phyloP scores from a whole-genome alignment of 2,329 filamentous ascomycete species.

The Dactylellina cionopaga region DNA sequence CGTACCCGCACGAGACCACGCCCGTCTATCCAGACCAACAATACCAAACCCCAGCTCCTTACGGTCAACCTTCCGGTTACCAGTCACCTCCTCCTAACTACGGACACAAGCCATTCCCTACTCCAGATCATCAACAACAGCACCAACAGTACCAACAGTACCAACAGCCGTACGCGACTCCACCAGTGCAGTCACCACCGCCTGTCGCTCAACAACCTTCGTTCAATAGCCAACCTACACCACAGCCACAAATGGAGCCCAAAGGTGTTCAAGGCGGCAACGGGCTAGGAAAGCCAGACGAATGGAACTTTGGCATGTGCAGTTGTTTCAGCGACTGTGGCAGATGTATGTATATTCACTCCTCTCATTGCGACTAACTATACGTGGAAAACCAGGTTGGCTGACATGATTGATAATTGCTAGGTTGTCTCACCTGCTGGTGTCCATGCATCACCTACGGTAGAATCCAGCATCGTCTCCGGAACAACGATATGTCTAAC shows the following conservation, averaged over 20 bases:
- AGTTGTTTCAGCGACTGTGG: constrained; percentile 51
- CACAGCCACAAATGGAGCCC: constrained; percentile 32
- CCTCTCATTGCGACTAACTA: not conserved
- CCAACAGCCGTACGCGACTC: constrained; percentile 8
- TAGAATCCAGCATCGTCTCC: constrained; percentile 46
- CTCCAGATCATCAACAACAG: constrained; percentile 21
- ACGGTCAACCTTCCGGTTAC: constrained; percentile 12
- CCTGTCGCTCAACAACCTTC: constrained; percentile 9
- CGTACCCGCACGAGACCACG: constrained; percentile 19
- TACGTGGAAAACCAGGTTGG: not conserved
- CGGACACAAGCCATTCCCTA: constrained; percentile 1
- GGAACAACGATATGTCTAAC: constrained; percentile 25
- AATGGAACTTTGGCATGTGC: constrained; percentile 53
- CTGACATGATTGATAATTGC: not conserved
- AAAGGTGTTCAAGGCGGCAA: constrained; percentile 5
- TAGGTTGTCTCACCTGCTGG: constrained; percentile 42
- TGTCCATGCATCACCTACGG: constrained; percentile 53
- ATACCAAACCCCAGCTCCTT: constrained; percentile 2
- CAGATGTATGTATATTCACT: constrained; percentile 44
- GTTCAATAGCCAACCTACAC: not conserved
- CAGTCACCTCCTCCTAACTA: constrained; percentile 29
- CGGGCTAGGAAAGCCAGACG: constrained; percentile 8
- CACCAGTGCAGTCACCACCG: constrained; percentile 6
- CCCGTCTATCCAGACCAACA: constrained; percentile 15
- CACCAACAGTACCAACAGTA: constrained; percentile 3